Evolutionary conservation across 306 rosid genomes (phyloP), one percentile per base, ranked within the genome.

Genomic region (Arachis stenosperma): DNA sequence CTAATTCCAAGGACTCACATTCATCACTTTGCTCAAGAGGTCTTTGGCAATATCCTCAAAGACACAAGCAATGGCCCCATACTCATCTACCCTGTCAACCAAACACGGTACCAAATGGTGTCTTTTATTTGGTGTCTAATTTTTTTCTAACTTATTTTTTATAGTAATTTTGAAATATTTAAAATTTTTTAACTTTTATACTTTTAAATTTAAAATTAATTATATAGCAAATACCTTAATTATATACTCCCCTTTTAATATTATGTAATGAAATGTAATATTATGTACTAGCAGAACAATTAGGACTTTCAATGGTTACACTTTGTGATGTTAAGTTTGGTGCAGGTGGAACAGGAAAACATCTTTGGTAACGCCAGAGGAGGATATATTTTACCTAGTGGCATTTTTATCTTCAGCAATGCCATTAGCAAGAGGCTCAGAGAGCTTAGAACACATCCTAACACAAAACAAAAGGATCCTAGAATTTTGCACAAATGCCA

Each of bases 61-160:
- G 84, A 88, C 76, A 75, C 86, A 43, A 88, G 83, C 71, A 95
- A 87, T 58, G 99, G 97, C 15, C 99, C 99, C 70, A 83, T 91
- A 78, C 83, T 95, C 64, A 87, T 95, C 67, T 95, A 88, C 85
- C 99, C 99, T 30, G 92, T 88, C 80, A 88, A 95, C 86, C 93
- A 90, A 86, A 80, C 98, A 68, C 90, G 85, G 99, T 91, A 94
- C 10, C 67, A 85, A 89, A 30, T 75, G 42, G 52, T 1, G 61
- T 61, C 9, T 22, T 71, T 55, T 13, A 53, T 61, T 22, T 22
- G 27, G 27, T 22, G 1, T 22, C 27, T 22, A 22, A 22, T 1
- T 22, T 22, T 22, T 22, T 1, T 22, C 1, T 22, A 22, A 22
- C 27, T 22, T 22, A 22, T 22, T 22, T 22, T 22, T 22, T 22